These are phyloP conservation scores for Blastomyces parvus DNA, from an alignment of 2,329 filamentous ascomycete species.

Conservation along the genomic window DNA sequence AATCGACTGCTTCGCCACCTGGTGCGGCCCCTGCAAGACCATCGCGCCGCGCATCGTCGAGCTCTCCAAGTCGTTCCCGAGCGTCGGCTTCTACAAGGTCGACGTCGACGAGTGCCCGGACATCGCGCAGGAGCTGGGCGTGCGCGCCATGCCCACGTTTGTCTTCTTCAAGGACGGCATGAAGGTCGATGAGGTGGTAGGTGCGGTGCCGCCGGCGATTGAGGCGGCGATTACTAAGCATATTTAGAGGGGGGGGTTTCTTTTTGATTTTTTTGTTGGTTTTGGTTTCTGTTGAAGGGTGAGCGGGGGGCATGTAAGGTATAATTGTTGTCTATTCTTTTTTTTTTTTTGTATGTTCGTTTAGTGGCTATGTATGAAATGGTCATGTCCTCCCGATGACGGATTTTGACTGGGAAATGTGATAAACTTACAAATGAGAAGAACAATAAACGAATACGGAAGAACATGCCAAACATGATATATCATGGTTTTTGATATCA, in stretches of 20 bases:
- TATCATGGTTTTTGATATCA: too few relatives aligned
- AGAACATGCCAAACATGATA: too few relatives aligned
- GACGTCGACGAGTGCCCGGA: conserved; percentile 46
- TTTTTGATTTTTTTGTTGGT: background rate
- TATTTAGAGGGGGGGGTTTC: background rate
- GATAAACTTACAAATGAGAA: too few relatives aligned
- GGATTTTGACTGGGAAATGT: too few relatives aligned
- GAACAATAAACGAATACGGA: too few relatives aligned
- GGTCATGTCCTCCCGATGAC: too few relatives aligned
- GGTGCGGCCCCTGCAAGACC: conserved; percentile 50
- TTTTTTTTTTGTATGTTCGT: too few relatives aligned
- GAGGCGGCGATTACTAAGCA: conserved; percentile 28
- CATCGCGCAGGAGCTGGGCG: conserved; percentile 41
- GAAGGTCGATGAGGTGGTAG: conserved; percentile 30
- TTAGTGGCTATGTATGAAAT: too few relatives aligned
- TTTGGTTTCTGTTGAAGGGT: background rate
- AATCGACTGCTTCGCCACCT: conserved; percentile 47
- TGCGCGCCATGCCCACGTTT: conserved; percentile 41
- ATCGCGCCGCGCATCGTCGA: conserved; percentile 45
- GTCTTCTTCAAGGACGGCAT: conserved; percentile 33
- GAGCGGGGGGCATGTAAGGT: too few relatives aligned
- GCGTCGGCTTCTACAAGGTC: conserved; percentile 46
- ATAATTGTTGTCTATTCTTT: too few relatives aligned
- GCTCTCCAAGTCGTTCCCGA: conserved; percentile 42
- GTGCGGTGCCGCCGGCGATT: conserved; percentile 62